A percentile compares a stretch with the other conserved stretches of the same genome.
phyloP scores from a whole-genome alignment of 306 rosid genomes.

The Castanea mollissima region DNA sequence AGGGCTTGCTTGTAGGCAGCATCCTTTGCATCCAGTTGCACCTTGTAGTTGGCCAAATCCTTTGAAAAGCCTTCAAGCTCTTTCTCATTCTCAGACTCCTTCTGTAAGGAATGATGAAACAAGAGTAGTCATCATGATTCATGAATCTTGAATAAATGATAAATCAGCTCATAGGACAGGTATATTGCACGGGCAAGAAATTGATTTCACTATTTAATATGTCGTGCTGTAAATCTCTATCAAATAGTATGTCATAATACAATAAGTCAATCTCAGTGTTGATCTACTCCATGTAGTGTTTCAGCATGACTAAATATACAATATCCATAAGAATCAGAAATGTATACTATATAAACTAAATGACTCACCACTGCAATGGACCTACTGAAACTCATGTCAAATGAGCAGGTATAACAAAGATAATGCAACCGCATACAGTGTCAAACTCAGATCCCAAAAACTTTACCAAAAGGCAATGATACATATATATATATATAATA shows the following conservation, averaged over 20 bases:
- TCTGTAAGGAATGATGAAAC: conserved; percentile 4
- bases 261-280: too few species aligned
- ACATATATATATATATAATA: too few species aligned
- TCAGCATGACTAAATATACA: not conserved
- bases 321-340: not conserved
- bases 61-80: conserved; percentile 54
- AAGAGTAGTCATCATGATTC: not conserved
- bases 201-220: too few species aligned
- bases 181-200: too few species aligned
- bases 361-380: not conserved
- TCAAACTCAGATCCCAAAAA: not conserved
- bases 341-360: not conserved
- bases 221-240: too few species aligned
- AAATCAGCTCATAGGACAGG: too few species aligned
- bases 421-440: not conserved
- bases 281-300: not conserved
- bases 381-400: not conserved
- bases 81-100: conserved; percentile 45
- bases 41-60: conserved; percentile 65
- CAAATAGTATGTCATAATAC: too few species aligned
- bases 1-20: conserved; percentile 61
- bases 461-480: not conserved
- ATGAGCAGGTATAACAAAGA: not conserved
- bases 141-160: too few species aligned
- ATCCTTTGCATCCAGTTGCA: conserved; percentile 74